A percentile compares a stretch with the other conserved stretches of the same genome.
These are phyloP conservation scores for Coelastrella sp. DNA, from an alignment of 139 green algal genomes.

Conservation along the genomic window DNA sequence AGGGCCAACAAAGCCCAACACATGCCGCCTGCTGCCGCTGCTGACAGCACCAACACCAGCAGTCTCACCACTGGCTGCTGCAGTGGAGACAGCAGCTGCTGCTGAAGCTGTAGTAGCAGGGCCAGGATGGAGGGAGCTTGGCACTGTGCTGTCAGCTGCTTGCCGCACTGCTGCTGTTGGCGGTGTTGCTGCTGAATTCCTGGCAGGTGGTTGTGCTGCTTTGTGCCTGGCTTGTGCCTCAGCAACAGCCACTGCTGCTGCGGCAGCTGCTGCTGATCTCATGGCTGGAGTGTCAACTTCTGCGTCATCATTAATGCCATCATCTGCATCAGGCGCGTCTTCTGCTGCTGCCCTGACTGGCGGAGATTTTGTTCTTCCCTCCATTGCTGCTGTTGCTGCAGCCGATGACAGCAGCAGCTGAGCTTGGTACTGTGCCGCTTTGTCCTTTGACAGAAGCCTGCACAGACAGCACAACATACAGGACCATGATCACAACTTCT, in stretches of 20 bases:
- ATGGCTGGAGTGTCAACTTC: too few relatives aligned
- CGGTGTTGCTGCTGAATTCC: neutral
- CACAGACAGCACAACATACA: too few relatives aligned
- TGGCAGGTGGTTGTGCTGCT: neutral
- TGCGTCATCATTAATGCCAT: too few relatives aligned
- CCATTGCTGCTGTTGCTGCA: constrained; percentile 14
- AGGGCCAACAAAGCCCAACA: neutral
- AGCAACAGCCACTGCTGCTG: neutral
- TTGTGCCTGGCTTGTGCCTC: neutral
- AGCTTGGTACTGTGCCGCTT: neutral
- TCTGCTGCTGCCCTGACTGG: neutral
- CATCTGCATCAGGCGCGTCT: neutral
- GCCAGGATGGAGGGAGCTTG: too few relatives aligned
- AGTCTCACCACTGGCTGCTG: neutral
- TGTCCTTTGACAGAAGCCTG: neutral
- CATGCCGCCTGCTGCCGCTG: neutral
- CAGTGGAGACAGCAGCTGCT: neutral
- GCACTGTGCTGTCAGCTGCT: neutral
- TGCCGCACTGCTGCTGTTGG: neutral
- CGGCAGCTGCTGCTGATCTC: neutral
- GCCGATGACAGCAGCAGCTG: neutral
- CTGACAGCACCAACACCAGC: neutral
- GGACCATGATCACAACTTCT: too few relatives aligned
- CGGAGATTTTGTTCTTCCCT: neutral
- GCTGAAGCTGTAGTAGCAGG: too few relatives aligned